Evolutionary conservation across 768 basidiomycete species (phyloP), one percentile per base, ranked within the genome.

Genomic region (Cytidiella melzeri): DNA sequence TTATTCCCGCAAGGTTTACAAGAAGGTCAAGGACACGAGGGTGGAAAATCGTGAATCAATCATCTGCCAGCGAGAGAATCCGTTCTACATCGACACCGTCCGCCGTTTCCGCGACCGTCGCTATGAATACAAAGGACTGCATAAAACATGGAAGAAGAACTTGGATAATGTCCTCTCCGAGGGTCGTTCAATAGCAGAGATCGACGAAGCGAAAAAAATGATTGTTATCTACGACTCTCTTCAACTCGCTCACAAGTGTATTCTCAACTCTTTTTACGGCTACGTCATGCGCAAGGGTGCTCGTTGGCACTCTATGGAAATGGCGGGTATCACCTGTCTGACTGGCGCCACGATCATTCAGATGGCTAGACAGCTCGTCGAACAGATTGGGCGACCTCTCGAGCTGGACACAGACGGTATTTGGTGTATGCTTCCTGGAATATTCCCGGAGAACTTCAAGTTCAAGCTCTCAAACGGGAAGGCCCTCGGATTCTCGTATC

Each of bases 231-330:
- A 98, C 69, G 96, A 98, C 65, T 98, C 96, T 3, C 78, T 99
- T 27, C 96, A 99, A 66, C 84, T 99, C 23, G 96, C 96, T 3
- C 96, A 99, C 78, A 99, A 99, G 72, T 97, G 94, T 63, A 99
- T 99, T 63, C 80, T 99, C 56, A 99, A 99, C 73, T 98, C 96
- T 3, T 99, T 99, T 76, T 99, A 99, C 63, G 96, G 96, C 28
- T 99, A 99, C 59, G 95, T 99, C 64, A 98, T 98, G 96, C 83
- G 96, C 36, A 98, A 99, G 64, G 96, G 96, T 45, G 96, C 96
- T 15, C 75, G 96, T 25, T 99, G 96, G 96, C 94, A 97, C 66
- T 98, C 95, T 24, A 97, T 99, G 96, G 96, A 99, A 72, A 99
- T 99, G 96, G 96, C 96, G 1, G 96, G 96, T 5, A 97, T 99